Evolutionary conservation across 352 stramenopile species (phyloP), one percentile per base, ranked within the genome.

Genomic region (Globisporangium rhizosaccharum): DNA sequence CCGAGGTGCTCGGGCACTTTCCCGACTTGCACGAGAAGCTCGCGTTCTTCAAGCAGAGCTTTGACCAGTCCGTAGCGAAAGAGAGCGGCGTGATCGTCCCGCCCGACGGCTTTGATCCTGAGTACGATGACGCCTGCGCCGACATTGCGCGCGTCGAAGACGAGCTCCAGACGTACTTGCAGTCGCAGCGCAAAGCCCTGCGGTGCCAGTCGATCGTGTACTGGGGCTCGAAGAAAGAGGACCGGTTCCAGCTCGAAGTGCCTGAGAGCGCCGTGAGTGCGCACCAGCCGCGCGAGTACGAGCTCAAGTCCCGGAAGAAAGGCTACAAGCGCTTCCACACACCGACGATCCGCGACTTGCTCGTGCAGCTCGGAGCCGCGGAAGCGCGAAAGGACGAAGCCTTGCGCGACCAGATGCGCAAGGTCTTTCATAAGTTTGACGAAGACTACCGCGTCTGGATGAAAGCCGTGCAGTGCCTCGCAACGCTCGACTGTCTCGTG

Each of bases 361-460:
- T 98, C 8, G 71, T 83, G 36, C 66, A 79, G 26, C 70, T 98
- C 23, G 66, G 73, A 51, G 62, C 70, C 6, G 88, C 90, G 0
- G 92, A 98, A 61, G 77, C 86, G 10, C 76, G 76, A 37, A 87
- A 91, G 25, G 79, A 93, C 49, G 75, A 82, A 18, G 90, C 87
- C 2, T 65, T 97, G 26, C 94, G 92, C 47, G 87, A 97, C 55
- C 85, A 96, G 59, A 96, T 93, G 51, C 80, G 87, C 20, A 72
- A 75, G 17, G 87, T 99, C 46, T 99, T 99, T 76, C 88, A 95
- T 53, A 97, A 96, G 63, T 99, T 99, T 77, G 96, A 99, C 71
- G 77, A 83, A 61, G 79, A 94, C 53, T 92, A 96, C 70, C 85
- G 85, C 54, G 79, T 81, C 14, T 99, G 97, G 97, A 88, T 96